Evolutionary conservation across 1,139 yeast genomes (phyloP), one percentile per base, ranked within the genome.

Genomic region (Pichia sp.): DNA sequence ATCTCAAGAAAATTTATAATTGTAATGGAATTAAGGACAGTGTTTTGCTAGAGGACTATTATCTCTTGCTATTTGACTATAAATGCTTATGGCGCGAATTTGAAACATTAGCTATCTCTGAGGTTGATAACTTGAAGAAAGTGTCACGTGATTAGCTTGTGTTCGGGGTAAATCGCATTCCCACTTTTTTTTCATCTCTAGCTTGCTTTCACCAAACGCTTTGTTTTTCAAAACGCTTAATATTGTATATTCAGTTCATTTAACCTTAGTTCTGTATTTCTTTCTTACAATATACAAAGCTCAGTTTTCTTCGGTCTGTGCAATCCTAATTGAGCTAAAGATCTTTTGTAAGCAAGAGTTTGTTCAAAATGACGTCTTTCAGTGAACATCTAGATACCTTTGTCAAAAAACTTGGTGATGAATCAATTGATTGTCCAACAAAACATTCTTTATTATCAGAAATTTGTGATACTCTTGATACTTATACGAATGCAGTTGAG

Each of bases 391-490:
- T 78, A 40, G 84, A 78, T 58, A 68, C 76, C 38, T 78, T 78
- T 57, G 82, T 76, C 47, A 61, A 77, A 38, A 68, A 82, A 48
- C 71, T 80, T 41, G 68, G 71, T 38, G 82, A 75, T 47, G 66
- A 68, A 47, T 59, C 54, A 9, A 37, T 54, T 48, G 93, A 83
- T 60, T 69, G 69, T 51, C 72, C 72, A 47, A 66, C 76, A 6
- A 77, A 79, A 47, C 79, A 81, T 49, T 69, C 85, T 3, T 73
- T 79, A 15, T 73, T 86, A 31, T 77, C 88, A 14, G 97, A 91
- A 60, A 66, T 89, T 38, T 74, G 93, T 49, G 97, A 89, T 60
- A 75, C 85, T 60, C 72, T 88, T 37, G 97, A 89, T 56, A 72
- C 85, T 1, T 83, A 84, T 62, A 83, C 83, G 52, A 84, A 88